Evolutionary conservation across 2,329 filamentous ascomycete species (phyloP).

Genomic region (Teratosphaeria gauchensis): DNA sequence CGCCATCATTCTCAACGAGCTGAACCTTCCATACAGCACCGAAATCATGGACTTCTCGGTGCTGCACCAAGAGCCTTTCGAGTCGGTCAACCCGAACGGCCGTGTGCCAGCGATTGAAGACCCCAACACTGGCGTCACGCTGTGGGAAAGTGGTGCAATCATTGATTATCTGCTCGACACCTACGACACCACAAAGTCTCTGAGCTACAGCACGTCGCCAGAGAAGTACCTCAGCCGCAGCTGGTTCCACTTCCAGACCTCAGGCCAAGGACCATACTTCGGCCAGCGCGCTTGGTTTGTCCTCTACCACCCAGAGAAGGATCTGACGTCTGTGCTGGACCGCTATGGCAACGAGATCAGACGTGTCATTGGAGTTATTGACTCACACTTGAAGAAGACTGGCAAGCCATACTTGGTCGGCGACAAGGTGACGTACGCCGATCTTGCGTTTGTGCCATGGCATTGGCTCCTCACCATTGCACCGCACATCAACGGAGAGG

Average conservation of each 20-base stretch:
- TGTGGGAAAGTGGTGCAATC: constrained; percentile 26
- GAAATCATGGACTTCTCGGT: constrained; percentile 28
- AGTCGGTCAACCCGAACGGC: constrained; percentile 34
- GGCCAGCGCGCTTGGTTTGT: constrained; percentile 29
- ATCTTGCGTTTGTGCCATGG: constrained; percentile 35
- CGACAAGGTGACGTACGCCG: constrained; percentile 34
- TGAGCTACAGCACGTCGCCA: constrained; percentile 16
- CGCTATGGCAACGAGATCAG: constrained; percentile 37
- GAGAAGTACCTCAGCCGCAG: constrained; percentile 20
- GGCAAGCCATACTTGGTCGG: constrained; percentile 33
- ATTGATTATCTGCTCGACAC: constrained; percentile 23
- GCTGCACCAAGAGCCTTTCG: constrained; percentile 32
- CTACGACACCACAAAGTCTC: constrained; percentile 24
- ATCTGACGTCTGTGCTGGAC: constrained; percentile 32
- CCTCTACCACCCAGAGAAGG: constrained; percentile 32
- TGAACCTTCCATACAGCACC: constrained; percentile 32
- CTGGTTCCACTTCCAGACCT: constrained; percentile 27
- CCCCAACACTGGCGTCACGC: constrained; percentile 31
- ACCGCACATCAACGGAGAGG: constrained; percentile 19
- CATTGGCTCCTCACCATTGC: constrained; percentile 17
- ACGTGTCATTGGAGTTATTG: constrained; percentile 38
- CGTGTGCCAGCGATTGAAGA: constrained; percentile 37
- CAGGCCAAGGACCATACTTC: constrained; percentile 26
- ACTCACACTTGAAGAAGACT: constrained; percentile 27
- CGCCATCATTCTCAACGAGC: constrained; percentile 36